phyloP scores from a whole-genome alignment of 768 basidiomycete genomes.

The Pluteus cervinus region DNA sequence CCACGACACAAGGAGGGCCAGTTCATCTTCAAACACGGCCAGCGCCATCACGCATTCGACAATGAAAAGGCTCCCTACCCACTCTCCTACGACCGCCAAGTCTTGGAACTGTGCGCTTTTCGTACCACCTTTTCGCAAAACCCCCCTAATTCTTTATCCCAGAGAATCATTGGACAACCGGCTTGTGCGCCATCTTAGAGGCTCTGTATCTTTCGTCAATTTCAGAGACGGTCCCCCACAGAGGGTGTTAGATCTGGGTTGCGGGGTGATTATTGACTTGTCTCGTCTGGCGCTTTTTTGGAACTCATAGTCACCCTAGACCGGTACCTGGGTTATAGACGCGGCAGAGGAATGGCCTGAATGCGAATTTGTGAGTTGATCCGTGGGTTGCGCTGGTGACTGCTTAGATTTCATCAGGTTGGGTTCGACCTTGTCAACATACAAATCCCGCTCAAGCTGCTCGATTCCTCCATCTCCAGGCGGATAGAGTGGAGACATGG shows the following conservation, averaged over 20 bases:
- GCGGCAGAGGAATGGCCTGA: conserved; percentile 67
- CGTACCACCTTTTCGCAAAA: neutral
- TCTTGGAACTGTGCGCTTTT: conserved; percentile 59
- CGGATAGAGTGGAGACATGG: conserved; percentile 72
- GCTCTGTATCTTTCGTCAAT: conserved; percentile 55
- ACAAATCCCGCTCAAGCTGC: conserved; percentile 50
- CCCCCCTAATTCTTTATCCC: neutral
- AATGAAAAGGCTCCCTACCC: conserved; percentile 80
- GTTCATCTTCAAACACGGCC: conserved; percentile 55
- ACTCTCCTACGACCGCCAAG: conserved; percentile 58
- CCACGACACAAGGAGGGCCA: conserved; percentile 46
- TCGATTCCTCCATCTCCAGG: conserved; percentile 44
- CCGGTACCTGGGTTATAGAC: conserved; percentile 66
- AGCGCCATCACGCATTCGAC: conserved; percentile 61
- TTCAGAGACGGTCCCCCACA: conserved; percentile 48
- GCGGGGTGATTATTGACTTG: conserved; percentile 40
- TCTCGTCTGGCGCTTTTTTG: neutral
- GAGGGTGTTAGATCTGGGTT: conserved; percentile 63
- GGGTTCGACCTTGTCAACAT: conserved; percentile 77
- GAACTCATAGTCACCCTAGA: conserved; percentile 36
- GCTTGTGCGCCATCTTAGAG: conserved; percentile 40
- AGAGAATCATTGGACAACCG: conserved; percentile 54
- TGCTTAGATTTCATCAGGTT: conserved; percentile 36
- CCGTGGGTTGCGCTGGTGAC: neutral
- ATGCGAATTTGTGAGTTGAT: conserved; percentile 50